Evolutionary conservation across 305 asterid species (phyloP).

Genomic region (Solanum chacoense): DNA sequence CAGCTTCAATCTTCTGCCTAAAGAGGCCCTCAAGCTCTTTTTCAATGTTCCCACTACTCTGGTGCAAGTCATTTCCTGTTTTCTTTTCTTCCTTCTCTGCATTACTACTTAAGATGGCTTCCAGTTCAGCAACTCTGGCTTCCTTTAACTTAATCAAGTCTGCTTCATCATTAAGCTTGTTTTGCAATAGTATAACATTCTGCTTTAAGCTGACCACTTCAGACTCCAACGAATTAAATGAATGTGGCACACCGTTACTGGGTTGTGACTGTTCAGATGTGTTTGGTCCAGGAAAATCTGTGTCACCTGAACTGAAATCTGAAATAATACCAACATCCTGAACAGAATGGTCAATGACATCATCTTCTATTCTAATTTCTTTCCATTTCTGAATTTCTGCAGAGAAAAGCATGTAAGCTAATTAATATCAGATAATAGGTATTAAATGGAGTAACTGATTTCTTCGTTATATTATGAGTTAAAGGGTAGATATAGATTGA

Average conservation of each 20-base stretch:
- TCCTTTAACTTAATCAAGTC: conserved; percentile 14
- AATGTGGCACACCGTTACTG: conserved; percentile 10
- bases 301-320: conserved; percentile 10
- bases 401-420: not conserved
- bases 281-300: conserved; percentile 13
- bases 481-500: not conserved
- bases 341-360: conserved; percentile 18
- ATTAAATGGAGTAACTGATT: not conserved
- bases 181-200: conserved; percentile 7
- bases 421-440: conserved; percentile 2
- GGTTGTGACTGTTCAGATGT: conserved; percentile 11
- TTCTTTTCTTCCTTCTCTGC: conserved; percentile 13
- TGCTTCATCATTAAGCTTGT: conserved; percentile 19
- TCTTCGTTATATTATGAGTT: not conserved
- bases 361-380: conserved; percentile 42
- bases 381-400: conserved; percentile 57
- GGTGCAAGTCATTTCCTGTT: not conserved
- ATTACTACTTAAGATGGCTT: conserved; percentile 3
- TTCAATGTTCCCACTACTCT: conserved; percentile 6
- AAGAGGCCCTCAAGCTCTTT: conserved; percentile 41
- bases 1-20: conserved; percentile 62
- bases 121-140: conserved; percentile 19
- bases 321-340: conserved; percentile 10
- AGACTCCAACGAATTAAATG: conserved; percentile 19
- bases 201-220: conserved; percentile 19